Base-by-base conservation (phyloP, 768 basidiomycete genomes). In the Ramaria sp. region DNA sequence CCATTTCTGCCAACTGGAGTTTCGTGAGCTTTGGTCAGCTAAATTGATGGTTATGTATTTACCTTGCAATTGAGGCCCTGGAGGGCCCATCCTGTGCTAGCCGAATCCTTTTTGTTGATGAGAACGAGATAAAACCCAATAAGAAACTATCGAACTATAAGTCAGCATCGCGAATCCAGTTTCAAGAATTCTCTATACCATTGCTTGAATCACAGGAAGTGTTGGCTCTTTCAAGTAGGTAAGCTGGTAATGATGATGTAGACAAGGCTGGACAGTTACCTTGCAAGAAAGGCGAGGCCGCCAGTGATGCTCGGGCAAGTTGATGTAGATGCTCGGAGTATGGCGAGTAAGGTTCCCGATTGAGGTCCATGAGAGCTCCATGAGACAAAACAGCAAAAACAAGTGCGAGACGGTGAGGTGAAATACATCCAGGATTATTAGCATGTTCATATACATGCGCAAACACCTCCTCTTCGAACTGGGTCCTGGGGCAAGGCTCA, bases 361-460 rank as follows among this genome's bases (percentile, higher is more conserved):
- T 64, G 3, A 73, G 72, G 61, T 84, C 76, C 74, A 83, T 79
- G 48, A 84, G 71, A 10, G 74, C 75, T 3, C 82, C 83, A 57
- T 85, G 79, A 0, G 82, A 79, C 7, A 85, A 72, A 18, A 85
- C 70, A 69, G 84, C 81, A 61, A 80, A 85, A 68, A 82, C 65
- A 48, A 83, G 70, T 0, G 81, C 75, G 34, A 85, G 76, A 5
- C 78, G 77, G 64, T 82, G 85, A 59, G 52, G 61, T 55, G 45
- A n/a, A 74, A 73, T 41, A 75, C 59, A 28, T 50, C 42, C 47
- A 36, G 57, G 55, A 37, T 53, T 30, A 12, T 39, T 24, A n/a
- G 25, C 32, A 47, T 58, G 39, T 28, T 49, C 70, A 64, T 83
- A 85, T 60, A 85, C 82, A 48, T 76, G 70, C 9, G 69, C 58